phyloP scores from a whole-genome alignment of 805 yeast genomes.

The Blastobotrys mokoenaii region DNA sequence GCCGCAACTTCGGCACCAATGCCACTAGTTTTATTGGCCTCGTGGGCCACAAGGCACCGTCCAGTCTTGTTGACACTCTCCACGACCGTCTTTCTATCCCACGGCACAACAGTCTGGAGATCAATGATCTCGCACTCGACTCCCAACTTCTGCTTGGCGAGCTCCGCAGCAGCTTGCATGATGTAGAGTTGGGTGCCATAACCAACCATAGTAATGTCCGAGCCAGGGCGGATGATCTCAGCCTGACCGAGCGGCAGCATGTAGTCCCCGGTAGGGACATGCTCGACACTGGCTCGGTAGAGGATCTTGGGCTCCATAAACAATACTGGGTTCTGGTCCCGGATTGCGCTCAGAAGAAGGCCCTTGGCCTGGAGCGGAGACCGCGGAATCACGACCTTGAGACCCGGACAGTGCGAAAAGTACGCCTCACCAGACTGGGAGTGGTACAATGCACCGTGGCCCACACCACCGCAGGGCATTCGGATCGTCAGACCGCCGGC shows the following conservation, averaged over 20 bases:
- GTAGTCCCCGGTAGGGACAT: conserved; percentile 71
- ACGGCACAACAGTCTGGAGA: conserved; percentile 85
- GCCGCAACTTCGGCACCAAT: conserved; percentile 94
- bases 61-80: conserved; percentile 83
- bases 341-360: conserved; percentile 76
- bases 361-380: conserved; percentile 90
- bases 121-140: conserved; percentile 80
- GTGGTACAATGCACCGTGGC: conserved; percentile 96
- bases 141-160: conserved; percentile 67
- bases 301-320: conserved; percentile 85
- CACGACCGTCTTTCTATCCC: conserved; percentile 75
- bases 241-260: conserved; percentile 84
- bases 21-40: conserved; percentile 87
- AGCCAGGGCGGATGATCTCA: conserved; percentile 74
- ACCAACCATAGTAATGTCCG: conserved; percentile 72
- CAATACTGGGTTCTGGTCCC: conserved; percentile 93
- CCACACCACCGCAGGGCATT: conserved; percentile 97
- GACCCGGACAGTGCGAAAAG: conserved; percentile 91
- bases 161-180: conserved; percentile 74
- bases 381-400: conserved; percentile 84
- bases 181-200: conserved; percentile 78
- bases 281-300: conserved; percentile 81
- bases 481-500: conserved; percentile 90
- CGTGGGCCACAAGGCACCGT: conserved; percentile 76
- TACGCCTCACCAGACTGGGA: conserved; percentile 91